Evolutionary conservation across 2,329 filamentous ascomycete species (phyloP).

Genomic region (Cercospora berteroae): DNA sequence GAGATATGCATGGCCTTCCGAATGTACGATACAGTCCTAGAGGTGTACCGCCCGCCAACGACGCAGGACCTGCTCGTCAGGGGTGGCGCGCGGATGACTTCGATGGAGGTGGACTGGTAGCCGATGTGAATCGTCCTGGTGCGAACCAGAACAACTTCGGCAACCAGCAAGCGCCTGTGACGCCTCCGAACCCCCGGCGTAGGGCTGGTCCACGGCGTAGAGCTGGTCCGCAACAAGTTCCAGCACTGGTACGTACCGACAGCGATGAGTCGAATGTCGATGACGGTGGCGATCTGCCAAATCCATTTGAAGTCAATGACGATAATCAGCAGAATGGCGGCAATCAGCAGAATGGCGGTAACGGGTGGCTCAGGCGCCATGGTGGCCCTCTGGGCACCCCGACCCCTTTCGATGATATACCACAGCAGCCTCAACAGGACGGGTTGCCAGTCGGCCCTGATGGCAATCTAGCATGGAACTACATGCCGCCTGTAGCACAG

Average conservation of each 20-base stretch:
- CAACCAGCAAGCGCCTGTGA: neutral
- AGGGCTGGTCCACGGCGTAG: no score
- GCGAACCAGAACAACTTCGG: neutral
- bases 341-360: neutral
- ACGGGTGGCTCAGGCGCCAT: neutral
- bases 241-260: neutral
- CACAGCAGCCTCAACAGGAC: neutral
- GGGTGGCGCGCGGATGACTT: no score
- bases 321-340: neutral
- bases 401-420: neutral
- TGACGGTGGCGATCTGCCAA: neutral
- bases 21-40: neutral
- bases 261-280: neutral
- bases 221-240: neutral
- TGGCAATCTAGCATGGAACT: no score
- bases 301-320: neutral
- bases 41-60: no score
- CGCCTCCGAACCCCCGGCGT: neutral
- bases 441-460: no score
- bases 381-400: neutral
- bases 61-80: no score
- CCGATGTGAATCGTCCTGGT: neutral
- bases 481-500: no score
- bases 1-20: neutral
- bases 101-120: neutral